phyloP scores from a whole-genome alignment of 2,329 filamentous ascomycete species.

The Mycosphaerella arachidis region DNA sequence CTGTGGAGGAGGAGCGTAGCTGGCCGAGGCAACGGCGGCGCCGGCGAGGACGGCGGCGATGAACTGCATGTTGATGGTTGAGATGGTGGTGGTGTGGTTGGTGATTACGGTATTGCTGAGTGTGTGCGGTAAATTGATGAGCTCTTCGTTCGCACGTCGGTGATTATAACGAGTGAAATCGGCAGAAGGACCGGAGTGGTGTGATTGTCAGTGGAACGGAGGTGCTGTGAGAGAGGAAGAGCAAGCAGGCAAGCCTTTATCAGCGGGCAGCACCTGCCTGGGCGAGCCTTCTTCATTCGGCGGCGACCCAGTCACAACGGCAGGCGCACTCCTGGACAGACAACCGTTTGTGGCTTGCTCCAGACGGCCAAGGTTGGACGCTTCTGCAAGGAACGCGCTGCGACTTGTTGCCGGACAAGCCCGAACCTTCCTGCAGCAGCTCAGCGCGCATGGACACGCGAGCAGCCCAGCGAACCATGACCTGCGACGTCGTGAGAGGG shows the following conservation, averaged over 20 bases:
- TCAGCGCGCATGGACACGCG: background rate
- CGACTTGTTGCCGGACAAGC: background rate
- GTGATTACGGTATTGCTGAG: background rate
- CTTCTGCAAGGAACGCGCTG: conserved; percentile 1
- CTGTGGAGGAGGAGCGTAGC: conserved; percentile 1
- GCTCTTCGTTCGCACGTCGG: conserved; percentile 7
- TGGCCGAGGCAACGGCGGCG: conserved; percentile 16
- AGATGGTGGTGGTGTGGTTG: conserved; percentile 1
- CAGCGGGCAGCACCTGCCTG: background rate
- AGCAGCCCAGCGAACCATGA: background rate
- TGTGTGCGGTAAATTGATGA: background rate
- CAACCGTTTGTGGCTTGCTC: background rate
- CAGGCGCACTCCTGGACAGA: background rate
- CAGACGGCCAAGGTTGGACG: background rate
- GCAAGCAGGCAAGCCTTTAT: background rate
- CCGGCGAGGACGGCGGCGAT: conserved; percentile 16
- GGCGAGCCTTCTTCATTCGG: background rate
- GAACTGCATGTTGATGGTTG: conserved; percentile 22
- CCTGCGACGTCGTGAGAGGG: background rate
- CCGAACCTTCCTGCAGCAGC: background rate
- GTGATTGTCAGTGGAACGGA: conserved; percentile 5
- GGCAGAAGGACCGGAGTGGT: conserved; percentile 11
- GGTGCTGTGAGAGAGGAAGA: conserved; percentile 5
- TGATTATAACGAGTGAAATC: conserved; percentile 16
- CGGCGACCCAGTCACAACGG: background rate